Percentiles rank a stretch among this genome's conserved stretches.
Conservation (phyloP, 768 basidiomycete genomes). For the Clathrus columnatus region DNA sequence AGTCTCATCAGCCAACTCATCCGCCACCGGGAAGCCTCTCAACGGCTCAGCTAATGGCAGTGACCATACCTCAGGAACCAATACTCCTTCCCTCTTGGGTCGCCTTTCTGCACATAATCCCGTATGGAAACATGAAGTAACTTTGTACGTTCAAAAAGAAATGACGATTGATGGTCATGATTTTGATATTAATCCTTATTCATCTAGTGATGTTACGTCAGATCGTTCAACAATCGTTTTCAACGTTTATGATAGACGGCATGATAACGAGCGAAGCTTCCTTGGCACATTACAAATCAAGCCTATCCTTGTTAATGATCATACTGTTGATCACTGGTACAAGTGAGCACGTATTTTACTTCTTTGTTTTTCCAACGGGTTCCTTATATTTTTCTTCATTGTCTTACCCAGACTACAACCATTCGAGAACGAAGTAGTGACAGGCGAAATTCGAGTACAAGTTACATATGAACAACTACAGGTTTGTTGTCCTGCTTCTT, state of each 20-base stretch:
- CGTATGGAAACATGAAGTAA: constrained; percentile 98
- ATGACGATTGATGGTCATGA: too few species aligned
- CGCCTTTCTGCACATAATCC: constrained; percentile 71
- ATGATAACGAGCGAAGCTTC: constrained; percentile 77
- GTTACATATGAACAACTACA: constrained; percentile 88
- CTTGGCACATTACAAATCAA: constrained; percentile 88
- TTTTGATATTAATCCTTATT: constrained; percentile 12
- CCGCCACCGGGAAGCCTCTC: constrained; percentile 14
- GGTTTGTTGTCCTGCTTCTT: constrained; percentile 36
- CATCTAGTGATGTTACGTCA: constrained; percentile 83
- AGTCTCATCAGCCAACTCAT: constrained; percentile 11
- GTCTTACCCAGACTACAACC: constrained; percentile 49
- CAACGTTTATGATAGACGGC: constrained; percentile 82
- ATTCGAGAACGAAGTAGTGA: constrained; percentile 72
- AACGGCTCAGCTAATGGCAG: constrained; percentile 11
- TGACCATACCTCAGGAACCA: constrained; percentile 5
- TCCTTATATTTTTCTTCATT: constrained; percentile 11
- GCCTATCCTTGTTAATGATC: constrained; percentile 84
- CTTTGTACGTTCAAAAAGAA: constrained; percentile 64
- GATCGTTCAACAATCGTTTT: constrained; percentile 75
- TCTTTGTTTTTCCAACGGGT: constrained; percentile 13
- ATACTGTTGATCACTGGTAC: constrained; percentile 96
- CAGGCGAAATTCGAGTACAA: constrained; percentile 91
- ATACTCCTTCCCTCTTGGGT: constrained; percentile 41
- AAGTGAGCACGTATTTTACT: constrained; percentile 47